Conservation (phyloP, 2,329 filamentous ascomycete species). For the Pochonia chlamydosporia region DNA sequence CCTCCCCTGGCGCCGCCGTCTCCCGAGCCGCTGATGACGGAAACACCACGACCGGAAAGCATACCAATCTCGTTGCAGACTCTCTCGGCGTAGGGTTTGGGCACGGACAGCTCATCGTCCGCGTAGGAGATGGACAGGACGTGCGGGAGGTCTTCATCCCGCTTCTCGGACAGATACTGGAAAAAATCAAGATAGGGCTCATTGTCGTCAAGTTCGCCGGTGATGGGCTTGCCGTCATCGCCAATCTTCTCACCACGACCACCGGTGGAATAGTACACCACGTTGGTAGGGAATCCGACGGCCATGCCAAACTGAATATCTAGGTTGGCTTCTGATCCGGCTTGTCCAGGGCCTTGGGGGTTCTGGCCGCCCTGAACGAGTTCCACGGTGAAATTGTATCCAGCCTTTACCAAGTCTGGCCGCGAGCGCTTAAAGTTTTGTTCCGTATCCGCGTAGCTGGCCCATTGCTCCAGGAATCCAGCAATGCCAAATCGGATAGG, state of each 20-base stretch:
- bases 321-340: conserved; percentile 40
- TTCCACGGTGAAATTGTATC: conserved; percentile 34
- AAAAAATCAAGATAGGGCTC: conserved; percentile 54
- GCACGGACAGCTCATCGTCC: conserved; percentile 52
- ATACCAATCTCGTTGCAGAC: conserved; percentile 50
- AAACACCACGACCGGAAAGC: conserved; percentile 45
- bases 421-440: conserved; percentile 31
- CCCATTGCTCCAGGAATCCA: conserved; percentile 44
- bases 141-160: conserved; percentile 42
- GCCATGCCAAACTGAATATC: conserved; percentile 44
- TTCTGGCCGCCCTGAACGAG: conserved; percentile 39
- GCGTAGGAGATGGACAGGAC: conserved; percentile 54
- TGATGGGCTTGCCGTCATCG: conserved; percentile 27
- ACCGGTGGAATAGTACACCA: conserved; percentile 39
- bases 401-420: conserved; percentile 27
- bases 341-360: conserved; percentile 27
- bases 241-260: conserved; percentile 38
- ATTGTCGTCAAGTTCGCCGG: conserved; percentile 33
- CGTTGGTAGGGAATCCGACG: conserved; percentile 36
- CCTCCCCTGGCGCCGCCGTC: conserved; percentile 42
- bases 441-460: conserved; percentile 36
- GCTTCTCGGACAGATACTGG: conserved; percentile 39
- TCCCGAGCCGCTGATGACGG: conserved; percentile 44
- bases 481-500: conserved; percentile 38
- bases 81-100: conserved; percentile 41